Conservation (phyloP, 2,329 filamentous ascomycete species). For the Fusarium subtropicale region DNA sequence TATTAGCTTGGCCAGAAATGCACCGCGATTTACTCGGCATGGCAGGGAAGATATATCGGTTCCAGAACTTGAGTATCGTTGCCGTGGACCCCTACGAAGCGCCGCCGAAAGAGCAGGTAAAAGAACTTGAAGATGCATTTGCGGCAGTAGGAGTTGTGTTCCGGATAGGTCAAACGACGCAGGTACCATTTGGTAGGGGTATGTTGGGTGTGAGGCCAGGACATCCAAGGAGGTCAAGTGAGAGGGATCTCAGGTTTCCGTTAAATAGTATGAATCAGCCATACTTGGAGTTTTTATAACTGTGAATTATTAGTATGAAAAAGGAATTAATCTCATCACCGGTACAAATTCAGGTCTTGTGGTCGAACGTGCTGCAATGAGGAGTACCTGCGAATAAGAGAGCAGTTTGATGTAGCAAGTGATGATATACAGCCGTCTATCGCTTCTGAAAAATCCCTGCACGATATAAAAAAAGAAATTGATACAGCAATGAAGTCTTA, state of each 20-base stretch:
- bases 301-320: not conserved
- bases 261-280: constrained; percentile 30
- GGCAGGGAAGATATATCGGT: constrained; percentile 38
- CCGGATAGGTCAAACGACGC: constrained; percentile 41
- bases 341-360: not conserved
- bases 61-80: constrained; percentile 40
- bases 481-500: not conserved
- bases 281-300: constrained; percentile 29
- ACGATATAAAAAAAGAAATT: not conserved
- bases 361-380: not conserved
- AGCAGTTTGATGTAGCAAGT: not conserved
- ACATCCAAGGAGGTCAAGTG: constrained; percentile 29
- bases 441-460: not conserved
- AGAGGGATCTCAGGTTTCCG: constrained; percentile 38
- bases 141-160: constrained; percentile 36
- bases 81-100: constrained; percentile 45
- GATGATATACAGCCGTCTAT: not conserved
- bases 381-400: not conserved
- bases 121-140: constrained; percentile 38
- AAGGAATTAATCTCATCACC: not conserved
- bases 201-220: constrained; percentile 46
- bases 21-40: constrained; percentile 43
- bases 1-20: constrained; percentile 45
- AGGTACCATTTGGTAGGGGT: constrained; percentile 44
- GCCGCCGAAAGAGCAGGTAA: constrained; percentile 32